phyloP scores from a whole-genome alignment of 495 filamentous ascomycete genomes.

The Podospora bellae-mahoneyi region DNA sequence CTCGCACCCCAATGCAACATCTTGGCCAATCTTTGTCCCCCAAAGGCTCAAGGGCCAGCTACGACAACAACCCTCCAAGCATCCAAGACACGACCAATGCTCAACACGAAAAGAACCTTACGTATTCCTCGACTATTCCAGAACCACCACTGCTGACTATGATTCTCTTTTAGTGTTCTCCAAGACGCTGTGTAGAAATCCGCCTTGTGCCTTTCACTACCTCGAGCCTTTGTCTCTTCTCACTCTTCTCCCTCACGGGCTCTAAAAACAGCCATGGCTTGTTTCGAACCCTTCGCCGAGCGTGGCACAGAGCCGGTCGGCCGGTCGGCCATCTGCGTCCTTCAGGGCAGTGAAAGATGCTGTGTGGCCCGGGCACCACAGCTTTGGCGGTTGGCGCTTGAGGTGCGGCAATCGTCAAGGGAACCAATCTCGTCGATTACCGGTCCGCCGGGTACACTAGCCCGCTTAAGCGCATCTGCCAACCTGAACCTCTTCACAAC shows the following conservation, averaged over 20 bases:
- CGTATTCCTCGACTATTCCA: not conserved
- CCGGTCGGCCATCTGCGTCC: not conserved
- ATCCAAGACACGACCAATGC: not conserved
- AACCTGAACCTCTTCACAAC: not conserved
- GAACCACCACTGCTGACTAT: not conserved
- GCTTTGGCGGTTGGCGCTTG: not conserved
- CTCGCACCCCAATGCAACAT: not conserved
- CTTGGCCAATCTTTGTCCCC: not conserved
- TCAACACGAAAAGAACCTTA: not conserved
- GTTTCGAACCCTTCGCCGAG: conserved; percentile 18
- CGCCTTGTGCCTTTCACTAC: not conserved
- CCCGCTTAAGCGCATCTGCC: not conserved
- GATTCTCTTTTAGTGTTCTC: not conserved
- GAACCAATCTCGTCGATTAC: conserved; percentile 7
- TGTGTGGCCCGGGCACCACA: not conserved
- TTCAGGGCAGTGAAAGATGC: not conserved
- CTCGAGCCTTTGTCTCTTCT: not conserved
- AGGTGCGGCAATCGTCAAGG: not conserved
- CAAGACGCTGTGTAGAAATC: not conserved
- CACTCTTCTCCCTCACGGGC: not conserved
- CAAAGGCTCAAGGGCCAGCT: not conserved
- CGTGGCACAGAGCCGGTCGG: conserved; percentile 13
- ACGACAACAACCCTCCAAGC: not conserved
- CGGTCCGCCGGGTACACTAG: conserved; percentile 8
- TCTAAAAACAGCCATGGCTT: conserved; percentile 13